Evolutionary conservation across 805 yeast genomes (phyloP).

Genomic region (Yamadazyma philogaea): DNA sequence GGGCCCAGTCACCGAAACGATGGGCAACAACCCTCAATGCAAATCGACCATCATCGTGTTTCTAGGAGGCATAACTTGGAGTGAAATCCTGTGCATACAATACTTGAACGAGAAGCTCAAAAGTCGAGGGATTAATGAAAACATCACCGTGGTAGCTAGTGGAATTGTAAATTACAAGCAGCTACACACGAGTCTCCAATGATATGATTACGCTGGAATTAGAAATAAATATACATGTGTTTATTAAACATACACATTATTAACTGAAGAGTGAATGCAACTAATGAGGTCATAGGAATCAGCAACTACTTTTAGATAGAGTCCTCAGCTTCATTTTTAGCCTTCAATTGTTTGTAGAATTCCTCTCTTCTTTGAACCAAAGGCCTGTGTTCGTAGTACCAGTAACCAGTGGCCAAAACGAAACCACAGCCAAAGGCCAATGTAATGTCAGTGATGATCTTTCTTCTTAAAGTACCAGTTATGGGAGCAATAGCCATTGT

Average conservation of each 20-base stretch:
- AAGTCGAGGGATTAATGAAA: conserved; percentile 25
- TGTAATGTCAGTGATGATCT: conserved; percentile 73
- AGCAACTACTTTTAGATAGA: conserved; percentile 18
- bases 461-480: conserved; percentile 77
- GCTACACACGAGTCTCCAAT: background rate
- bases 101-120: conserved; percentile 49
- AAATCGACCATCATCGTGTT: conserved; percentile 45
- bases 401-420: conserved; percentile 58
- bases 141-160: conserved; percentile 41
- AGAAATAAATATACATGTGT: background rate
- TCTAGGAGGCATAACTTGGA: conserved; percentile 83
- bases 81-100: conserved; percentile 74
- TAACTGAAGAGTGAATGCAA: conserved; percentile 1
- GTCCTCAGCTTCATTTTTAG: conserved; percentile 64
- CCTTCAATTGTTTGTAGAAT: conserved; percentile 76
- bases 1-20: conserved; percentile 40
- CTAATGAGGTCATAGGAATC: background rate
- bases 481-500: conserved; percentile 80
- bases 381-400: conserved; percentile 88
- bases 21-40: conserved; percentile 17
- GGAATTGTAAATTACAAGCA: conserved; percentile 37
- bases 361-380: conserved; percentile 74
- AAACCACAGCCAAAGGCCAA: conserved; percentile 64
- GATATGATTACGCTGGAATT: background rate
- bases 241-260: conserved; percentile 13